Evolutionary conservation across 768 basidiomycete genomes (phyloP), one percentile per base, ranked within the genome.

Genomic region (Mycena polygramma): DNA sequence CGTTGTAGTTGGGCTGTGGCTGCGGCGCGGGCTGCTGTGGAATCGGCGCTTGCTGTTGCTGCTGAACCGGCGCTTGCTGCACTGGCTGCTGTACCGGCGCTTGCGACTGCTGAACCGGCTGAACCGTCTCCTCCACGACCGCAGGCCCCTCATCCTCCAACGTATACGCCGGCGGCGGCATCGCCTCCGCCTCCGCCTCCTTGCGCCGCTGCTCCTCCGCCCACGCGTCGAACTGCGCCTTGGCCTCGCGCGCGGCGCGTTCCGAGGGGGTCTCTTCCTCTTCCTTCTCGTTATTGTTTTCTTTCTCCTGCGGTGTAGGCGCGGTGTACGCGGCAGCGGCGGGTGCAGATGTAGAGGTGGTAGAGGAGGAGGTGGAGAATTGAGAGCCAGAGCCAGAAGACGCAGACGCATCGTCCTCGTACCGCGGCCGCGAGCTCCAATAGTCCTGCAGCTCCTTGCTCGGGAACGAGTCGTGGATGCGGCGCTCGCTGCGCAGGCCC

Each of bases 371-470:
- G 22, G 39, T 3, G 19, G 39, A 39, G 19, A 26, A 53, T 2
- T 30, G 30, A 30, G 39, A 57, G 6, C 37, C 39, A 7, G 55
- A 57, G 6, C 10, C 19, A 7, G 55, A 7, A 11, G 55, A 35
- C 14, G 39, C 20, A 11, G 52, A 53, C 9, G 7, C 45, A 19
- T 49, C 58, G 4, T 83, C 79, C 70, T 91, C 91, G 67, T 87
- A 90, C 57, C 79, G 84, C 22, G 92, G 92, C 7, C 91, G 81
- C 43, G 86, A 83, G 11, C 86, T 77, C 92, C 92, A 94, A 75
- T 92, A 94, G 75, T 94, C 92, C 69, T 91, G 87, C 13, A 94
- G 77, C 73, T 93, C 92, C 68, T 93, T 92, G 39, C 84, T 79
- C 0, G 92, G 92, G 69, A 94, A 90, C 1, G 87, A 85, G 58